Base-by-base conservation (phyloP, 2,329 filamentous ascomycete species). In the Tolypocladium album region DNA sequence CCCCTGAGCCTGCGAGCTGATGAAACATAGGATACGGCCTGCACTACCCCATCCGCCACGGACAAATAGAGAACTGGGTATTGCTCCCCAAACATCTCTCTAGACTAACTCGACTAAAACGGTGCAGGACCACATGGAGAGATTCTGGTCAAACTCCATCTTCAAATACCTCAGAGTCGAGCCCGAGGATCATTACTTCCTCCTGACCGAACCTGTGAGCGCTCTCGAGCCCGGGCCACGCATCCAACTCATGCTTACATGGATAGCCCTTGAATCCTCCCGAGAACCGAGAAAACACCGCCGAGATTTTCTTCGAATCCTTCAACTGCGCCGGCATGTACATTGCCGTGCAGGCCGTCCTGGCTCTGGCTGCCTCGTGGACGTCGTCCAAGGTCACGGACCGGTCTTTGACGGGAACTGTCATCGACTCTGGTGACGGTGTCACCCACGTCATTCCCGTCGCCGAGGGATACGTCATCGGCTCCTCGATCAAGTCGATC, bases 81-180 rank as follows among this genome's bases (percentile, higher is more conserved):
- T 60, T 84, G 20, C 12, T 53, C 20, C 17, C 20, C 40, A 40
- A 15, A 4, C 1, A 4, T 8, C 22, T 17, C 2, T 24, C 9
- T 64, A 13, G 34, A 24, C 59, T 55, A n/a, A 24, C 34, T 42
- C 36, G 13, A 42, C 71, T 75, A 64, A 76, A 69, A 62, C 53
- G 63, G 59, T 62, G 7, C 67, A 94, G 90, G 94, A 99, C 77
- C 90, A 97, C 70, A 99, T 99, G 94, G 94, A 99, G 76, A 88
- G 94, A 64, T 99, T 97, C 79, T 99, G 94, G 94, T 97, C 95
- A 67, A 97, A 97, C 79, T 99, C 94, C 64, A 99, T 99, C 78
- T 99, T 99, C 85, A 99, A 99, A 76, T 99, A 99, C 72, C 84
- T 99, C 58, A 87, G 94, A 69, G 94, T 99, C 67, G 94, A 99